These are phyloP conservation scores for Tripterygium wilfordii DNA, from an alignment of 177 flowering plant species.

Conservation along the genomic window DNA sequence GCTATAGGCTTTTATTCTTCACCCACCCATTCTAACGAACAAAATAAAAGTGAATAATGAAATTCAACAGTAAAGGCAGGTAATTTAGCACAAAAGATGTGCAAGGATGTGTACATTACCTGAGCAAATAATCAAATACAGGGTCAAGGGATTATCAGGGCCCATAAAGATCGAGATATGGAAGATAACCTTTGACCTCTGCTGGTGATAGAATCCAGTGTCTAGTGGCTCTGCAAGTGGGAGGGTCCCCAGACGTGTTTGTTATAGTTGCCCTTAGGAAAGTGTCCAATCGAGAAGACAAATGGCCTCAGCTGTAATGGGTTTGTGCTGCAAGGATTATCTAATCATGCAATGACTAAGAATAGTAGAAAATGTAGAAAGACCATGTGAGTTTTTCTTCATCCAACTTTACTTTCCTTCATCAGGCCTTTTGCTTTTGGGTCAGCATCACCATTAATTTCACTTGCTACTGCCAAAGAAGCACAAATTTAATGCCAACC, in stretches of 20 bases:
- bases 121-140: constrained; percentile 4
- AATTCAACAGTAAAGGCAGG: too few species aligned
- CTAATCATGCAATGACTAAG: constrained; percentile 20
- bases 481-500: too few species aligned
- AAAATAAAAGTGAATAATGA: too few species aligned
- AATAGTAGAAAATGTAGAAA: constrained; percentile 12
- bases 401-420: constrained; percentile 12
- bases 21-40: too few species aligned
- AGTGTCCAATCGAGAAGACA: constrained; percentile 18
- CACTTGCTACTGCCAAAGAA: too few species aligned
- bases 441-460: too few species aligned
- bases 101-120: constrained; percentile 1
- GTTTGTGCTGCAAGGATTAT: constrained; percentile 12
- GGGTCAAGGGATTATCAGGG: constrained; percentile 15
- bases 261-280: constrained; percentile 13
- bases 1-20: too few species aligned
- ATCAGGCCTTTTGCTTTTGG: constrained; percentile 9
- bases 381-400: constrained; percentile 10
- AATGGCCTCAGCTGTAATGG: constrained; percentile 12
- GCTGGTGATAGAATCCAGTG: constrained; percentile 6
- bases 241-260: constrained; percentile 15
- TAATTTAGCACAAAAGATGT: neutral
- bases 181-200: constrained; percentile 22
- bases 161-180: constrained; percentile 21
- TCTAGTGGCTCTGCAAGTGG: constrained; percentile 23